Percentiles rank a stretch among this genome's conserved stretches.
Conservation (phyloP, 805 yeast species). For the Metschnikowia proteae region DNA sequence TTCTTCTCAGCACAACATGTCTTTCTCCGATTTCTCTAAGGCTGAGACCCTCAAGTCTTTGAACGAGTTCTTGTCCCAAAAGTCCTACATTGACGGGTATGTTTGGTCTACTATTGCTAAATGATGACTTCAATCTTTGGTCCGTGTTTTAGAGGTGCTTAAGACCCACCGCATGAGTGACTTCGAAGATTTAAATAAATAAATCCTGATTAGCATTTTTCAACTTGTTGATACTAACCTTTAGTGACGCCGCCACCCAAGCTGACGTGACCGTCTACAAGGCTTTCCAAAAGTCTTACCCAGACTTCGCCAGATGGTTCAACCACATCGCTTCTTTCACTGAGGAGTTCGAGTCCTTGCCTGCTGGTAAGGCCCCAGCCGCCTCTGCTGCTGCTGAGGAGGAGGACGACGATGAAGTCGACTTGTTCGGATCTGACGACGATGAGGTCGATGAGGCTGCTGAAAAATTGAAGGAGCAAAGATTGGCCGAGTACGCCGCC, state of each 20-base stretch:
- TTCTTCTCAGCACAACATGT: slow-evolving; percentile 43
- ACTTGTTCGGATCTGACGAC: slow-evolving; percentile 90
- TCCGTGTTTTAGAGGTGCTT: slow-evolving; percentile 97
- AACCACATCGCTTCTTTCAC: slow-evolving; percentile 95
- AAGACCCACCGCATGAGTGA: slow-evolving; percentile 96
- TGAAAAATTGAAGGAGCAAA: slow-evolving; percentile 94
- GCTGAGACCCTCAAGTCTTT: slow-evolving; percentile 60
- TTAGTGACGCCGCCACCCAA: slow-evolving; percentile 83
- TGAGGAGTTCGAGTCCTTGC: slow-evolving; percentile 75
- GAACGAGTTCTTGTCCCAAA: slow-evolving; percentile 83
- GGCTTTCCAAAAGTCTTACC: slow-evolving; percentile 89
- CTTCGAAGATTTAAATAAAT: slow-evolving; percentile 44
- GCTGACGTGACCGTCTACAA: slow-evolving; percentile 93
- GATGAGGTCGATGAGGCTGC: slow-evolving; percentile 96
- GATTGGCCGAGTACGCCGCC: slow-evolving; percentile 97
- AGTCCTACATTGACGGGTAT: slow-evolving; percentile 95
- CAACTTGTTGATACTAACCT: slow-evolving; percentile 23
- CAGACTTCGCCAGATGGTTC: slow-evolving; percentile 97
- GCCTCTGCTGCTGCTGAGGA: slow-evolving; percentile 51
- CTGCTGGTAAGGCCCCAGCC: slow-evolving; percentile 71
- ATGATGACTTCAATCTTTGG: slow-evolving; percentile 78
- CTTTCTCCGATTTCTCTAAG: slow-evolving; percentile 79
- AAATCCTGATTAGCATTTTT: background rate
- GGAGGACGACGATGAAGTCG: slow-evolving; percentile 85
- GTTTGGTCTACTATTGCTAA: slow-evolving; percentile 31